A percentile compares a stretch with the other conserved stretches of the same genome.
These are phyloP conservation scores for Chenopodium album DNA, from an alignment of 148 eudicot genomes.

Conservation along the genomic window DNA sequence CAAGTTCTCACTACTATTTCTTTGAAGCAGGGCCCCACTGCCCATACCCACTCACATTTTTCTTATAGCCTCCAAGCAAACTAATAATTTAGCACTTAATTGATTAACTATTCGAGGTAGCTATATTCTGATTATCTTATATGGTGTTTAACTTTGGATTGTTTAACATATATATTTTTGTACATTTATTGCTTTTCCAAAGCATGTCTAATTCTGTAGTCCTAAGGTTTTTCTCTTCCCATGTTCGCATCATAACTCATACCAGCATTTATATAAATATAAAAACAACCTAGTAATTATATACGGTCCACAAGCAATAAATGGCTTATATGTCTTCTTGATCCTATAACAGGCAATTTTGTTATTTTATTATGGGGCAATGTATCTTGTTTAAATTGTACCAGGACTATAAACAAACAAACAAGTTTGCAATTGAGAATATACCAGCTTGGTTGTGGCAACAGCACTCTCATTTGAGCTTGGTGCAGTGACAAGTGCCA, in stretches of 20 bases:
- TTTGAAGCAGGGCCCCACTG: too few species aligned
- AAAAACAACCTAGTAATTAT: background rate
- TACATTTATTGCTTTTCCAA: background rate
- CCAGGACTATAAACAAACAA: background rate
- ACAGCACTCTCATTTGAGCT: conserved; percentile 68
- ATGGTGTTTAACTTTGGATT: background rate
- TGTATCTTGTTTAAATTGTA: background rate
- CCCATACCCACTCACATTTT: too few species aligned
- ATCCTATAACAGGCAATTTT: background rate
- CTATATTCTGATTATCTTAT: too few species aligned
- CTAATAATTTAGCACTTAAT: too few species aligned
- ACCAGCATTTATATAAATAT: background rate
- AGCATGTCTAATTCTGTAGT: background rate
- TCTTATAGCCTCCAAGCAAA: too few species aligned
- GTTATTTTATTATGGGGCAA: background rate
- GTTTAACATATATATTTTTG: background rate
- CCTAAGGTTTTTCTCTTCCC: background rate
- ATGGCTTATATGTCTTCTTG: background rate
- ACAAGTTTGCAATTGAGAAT: background rate
- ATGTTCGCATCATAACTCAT: background rate
- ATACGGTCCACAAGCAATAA: background rate
- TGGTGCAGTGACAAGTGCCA: conserved; percentile 96
- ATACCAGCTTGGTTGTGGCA: conserved; percentile 73
- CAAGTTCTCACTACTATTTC: too few species aligned
- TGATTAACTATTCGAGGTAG: too few species aligned